Base-by-base conservation (phyloP, 306 rosid genomes). In the Pueraria montana region DNA sequence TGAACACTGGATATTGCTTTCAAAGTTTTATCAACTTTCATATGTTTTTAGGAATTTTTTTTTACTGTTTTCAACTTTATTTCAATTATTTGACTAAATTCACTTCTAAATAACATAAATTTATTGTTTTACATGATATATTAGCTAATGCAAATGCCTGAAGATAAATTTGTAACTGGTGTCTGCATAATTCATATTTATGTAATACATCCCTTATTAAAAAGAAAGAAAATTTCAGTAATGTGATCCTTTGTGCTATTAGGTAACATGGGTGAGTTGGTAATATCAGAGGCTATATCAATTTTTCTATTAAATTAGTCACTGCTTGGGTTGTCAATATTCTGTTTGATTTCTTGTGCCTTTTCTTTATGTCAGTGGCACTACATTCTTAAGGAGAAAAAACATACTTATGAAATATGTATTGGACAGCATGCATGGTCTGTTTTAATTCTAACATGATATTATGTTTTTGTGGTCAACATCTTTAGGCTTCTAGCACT, bases 401-500 rank as follows among this genome's bases (percentile, higher is more conserved):
- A 64, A 5, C n/a, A 16, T 63, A 53, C 11, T 72, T 58, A 38
- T 43, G 40, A 76, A 46, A 30, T 38, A 17, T 40, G 42, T 7
- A 4, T 52, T 81, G 27, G 46, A 61, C 69, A 40, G 42, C 76
- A 72, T 78, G 43, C 20, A 67, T 23, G 43, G 11, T 42, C n/a
- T 68, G 32, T 68, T 68, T 18, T 59, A 34, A 43, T 65, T 77
- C 70, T 46, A 43, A 63, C 72, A 20, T 84, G 85, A 50, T 77
- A 77, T 72, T 34, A 34, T 62, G 77, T 66, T 81, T 73, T 72
- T 78, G 46, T 73, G 76, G 59, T 77, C 63, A 74, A 70, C 43
- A 86, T 80, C 53, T 59, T 40, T 87, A 95, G 98, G 98, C 92
- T 95, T 88, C 99, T 95, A 87, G 89, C 88, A 23, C 77, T 95